These are phyloP conservation scores for Fusarium nygamai DNA, from an alignment of 2,329 filamentous ascomycete genomes.

Conservation along the genomic window DNA sequence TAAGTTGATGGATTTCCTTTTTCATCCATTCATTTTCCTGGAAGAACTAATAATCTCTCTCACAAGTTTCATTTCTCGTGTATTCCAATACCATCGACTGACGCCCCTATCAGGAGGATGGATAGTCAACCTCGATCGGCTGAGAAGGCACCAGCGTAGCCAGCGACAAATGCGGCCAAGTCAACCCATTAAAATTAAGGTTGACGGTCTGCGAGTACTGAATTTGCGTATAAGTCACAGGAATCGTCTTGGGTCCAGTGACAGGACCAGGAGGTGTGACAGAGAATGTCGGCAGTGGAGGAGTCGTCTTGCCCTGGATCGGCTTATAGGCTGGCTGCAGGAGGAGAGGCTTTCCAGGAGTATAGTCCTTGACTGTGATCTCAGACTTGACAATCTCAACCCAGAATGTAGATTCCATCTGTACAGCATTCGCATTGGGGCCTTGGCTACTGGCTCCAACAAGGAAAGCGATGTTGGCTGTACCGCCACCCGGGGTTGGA, in stretches of 20 bases:
- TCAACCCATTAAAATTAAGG: not conserved
- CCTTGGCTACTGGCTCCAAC: not conserved
- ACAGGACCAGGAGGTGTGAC: not conserved
- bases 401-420: slow-evolving; percentile 10
- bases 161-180: slow-evolving; percentile 3
- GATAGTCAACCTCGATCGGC: not conserved
- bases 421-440: not conserved
- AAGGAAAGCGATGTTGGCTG: slow-evolving; percentile 10
- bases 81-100: not conserved
- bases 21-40: fast-evolving
- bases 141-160: slow-evolving; percentile 4
- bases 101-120: fast-evolving
- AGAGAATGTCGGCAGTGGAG: slow-evolving; percentile 1
- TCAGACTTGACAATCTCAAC: not conserved
- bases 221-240: slow-evolving; percentile 10
- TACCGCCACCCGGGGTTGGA: not conserved
- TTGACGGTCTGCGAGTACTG: slow-evolving; percentile 4
- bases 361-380: not conserved
- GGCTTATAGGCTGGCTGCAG: not conserved
- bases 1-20: not conserved
- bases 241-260: not conserved
- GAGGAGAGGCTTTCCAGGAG: not conserved
- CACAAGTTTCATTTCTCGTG: fast-evolving
- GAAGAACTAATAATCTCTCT: fast-evolving
- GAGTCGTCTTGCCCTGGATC: not conserved